Evolutionary conservation across 345 rosid genomes (phyloP), one percentile per base, ranked within the genome.

Genomic region (Eutrema yunnanense): DNA sequence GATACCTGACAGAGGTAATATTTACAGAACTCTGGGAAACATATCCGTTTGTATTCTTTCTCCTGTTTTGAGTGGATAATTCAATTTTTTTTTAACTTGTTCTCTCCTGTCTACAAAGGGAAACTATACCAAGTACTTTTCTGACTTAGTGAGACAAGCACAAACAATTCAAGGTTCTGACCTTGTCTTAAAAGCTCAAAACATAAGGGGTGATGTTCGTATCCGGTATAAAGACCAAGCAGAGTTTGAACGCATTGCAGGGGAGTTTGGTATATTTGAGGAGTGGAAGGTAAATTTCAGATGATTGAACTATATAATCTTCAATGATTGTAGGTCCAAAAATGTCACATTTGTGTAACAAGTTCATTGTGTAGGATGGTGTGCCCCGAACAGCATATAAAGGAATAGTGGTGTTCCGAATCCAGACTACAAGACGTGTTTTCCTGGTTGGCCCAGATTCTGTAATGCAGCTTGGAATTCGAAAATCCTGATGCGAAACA

Each of bases 371-470:
- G 30, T 73, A 95, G 99, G 99, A 95, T 69, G 99, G 99, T 81
- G 82, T 95, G 43, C 98, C 97, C 32, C 89, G 99, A 78, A 83
- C 96, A 70, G 90, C 99, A 65, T 92, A 90, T 78, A 92, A 92
- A 81, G 98, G 99, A 78, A 80, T 88, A 26, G 96, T 95, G 67
- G 88, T 87, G 75, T 90, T 92, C 82, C 82, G 96, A 36, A 63
- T 82, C 80, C 92, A 85, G 41, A 77, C 87, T 27, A 70, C 84
- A 72, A 83, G 82, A 68, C 86, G 94, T 12, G 70, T 95, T 62
- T 89, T 89, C 80, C 87, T 95, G 42, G 86, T 92, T 43, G 89
- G 89, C 58, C 88, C 89, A 6, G 85, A 88, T 64, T 89, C 97
- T 53, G 71, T 83, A 0, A 43, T 55, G 79, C 84, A 81, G 80